phyloP scores from a whole-genome alignment of 306 rosid species.

The Vicia villosa region DNA sequence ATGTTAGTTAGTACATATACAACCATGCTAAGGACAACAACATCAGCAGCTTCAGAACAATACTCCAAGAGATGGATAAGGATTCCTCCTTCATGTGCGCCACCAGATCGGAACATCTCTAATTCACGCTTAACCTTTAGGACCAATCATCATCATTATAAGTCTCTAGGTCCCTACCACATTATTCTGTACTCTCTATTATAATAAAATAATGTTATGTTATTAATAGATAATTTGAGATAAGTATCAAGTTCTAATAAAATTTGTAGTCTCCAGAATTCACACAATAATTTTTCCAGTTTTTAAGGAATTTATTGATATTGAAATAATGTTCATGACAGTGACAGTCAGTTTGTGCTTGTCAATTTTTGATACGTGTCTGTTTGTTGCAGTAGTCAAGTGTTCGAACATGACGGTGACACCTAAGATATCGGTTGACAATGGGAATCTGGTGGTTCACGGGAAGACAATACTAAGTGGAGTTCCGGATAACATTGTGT shows the following conservation, averaged over 20 bases:
- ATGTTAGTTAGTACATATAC: too few species aligned
- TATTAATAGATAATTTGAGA: too few species aligned
- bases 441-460: conserved; percentile 83
- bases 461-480: conserved; percentile 80
- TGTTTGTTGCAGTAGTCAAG: conserved; percentile 42
- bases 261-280: too few species aligned
- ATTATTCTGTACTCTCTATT: too few species aligned
- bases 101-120: conserved; percentile 28
- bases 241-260: too few species aligned
- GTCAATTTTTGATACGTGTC: background rate
- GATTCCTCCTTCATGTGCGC: background rate
- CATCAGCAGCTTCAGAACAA: background rate
- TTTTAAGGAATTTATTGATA: background rate
- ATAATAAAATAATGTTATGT: too few species aligned
- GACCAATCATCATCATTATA: background rate
- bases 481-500: conserved; percentile 76
- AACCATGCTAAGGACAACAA: conserved; percentile 14
- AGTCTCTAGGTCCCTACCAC: conserved; percentile 34
- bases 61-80: background rate
- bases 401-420: conserved; percentile 77
- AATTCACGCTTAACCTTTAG: conserved; percentile 30
- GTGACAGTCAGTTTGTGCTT: too few species aligned
- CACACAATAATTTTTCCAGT: background rate
- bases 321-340: background rate
- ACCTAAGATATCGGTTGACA: conserved; percentile 59